phyloP scores from a whole-genome alignment of 2,329 filamentous ascomycete species.

The Teratosphaeria gauchensis region DNA sequence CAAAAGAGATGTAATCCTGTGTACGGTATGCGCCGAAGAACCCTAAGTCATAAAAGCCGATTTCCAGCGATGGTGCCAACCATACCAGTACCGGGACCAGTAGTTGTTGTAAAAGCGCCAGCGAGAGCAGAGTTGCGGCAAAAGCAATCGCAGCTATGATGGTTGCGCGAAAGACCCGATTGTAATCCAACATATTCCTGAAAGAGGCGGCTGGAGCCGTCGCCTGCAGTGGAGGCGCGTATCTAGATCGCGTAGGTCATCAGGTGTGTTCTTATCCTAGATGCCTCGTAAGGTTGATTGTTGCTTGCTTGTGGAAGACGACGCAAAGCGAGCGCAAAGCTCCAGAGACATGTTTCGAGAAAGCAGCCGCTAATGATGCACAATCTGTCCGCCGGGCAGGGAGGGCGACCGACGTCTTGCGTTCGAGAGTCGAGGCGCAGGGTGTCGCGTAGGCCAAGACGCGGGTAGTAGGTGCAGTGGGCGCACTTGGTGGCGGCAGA shows the following conservation, averaged over 20 bases:
- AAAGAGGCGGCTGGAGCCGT: background rate
- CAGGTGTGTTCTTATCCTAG: background rate
- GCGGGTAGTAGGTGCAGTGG: background rate
- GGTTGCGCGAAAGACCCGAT: background rate
- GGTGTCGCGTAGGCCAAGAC: background rate
- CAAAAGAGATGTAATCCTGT: constrained; percentile 19
- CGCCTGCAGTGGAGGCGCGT: background rate
- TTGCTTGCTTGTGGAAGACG: background rate
- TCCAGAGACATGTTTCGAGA: background rate
- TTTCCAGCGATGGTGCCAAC: constrained; percentile 18
- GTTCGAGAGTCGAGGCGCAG: background rate
- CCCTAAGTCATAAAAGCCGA: constrained; percentile 23
- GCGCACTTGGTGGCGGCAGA: background rate
- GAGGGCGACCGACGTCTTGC: background rate
- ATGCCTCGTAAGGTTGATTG: background rate
- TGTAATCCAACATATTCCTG: background rate
- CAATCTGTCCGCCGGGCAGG: background rate
- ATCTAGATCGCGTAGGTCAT: background rate
- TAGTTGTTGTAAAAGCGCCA: constrained; percentile 14
- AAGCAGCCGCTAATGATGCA: background rate
- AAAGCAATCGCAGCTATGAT: background rate
- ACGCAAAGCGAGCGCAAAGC: background rate
- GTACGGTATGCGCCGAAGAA: constrained; percentile 23
- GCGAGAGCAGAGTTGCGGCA: background rate
- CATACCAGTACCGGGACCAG: constrained; percentile 22